Evolutionary conservation across 208 protist species (phyloP).

Genomic region (Trypanosomatidae sp.): DNA sequence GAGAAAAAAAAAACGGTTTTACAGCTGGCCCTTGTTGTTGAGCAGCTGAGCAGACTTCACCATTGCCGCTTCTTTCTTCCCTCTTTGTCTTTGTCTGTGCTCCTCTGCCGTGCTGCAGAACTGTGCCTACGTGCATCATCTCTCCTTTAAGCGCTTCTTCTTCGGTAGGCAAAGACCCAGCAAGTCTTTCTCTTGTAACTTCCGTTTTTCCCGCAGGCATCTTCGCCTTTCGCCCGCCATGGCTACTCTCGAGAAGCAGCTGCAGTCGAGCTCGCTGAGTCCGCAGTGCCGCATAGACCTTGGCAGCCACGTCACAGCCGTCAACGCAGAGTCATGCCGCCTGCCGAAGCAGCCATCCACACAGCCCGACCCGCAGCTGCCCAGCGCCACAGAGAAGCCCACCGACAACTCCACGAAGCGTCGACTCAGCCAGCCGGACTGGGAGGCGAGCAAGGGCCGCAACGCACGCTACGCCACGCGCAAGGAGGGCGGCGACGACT

Average conservation of each 20-base stretch:
- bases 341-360: constrained; percentile 65
- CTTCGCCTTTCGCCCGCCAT: no score
- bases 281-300: constrained; percentile 70
- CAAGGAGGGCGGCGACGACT: constrained; percentile 28
- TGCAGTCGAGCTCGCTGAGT: constrained; percentile 62
- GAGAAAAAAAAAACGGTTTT: no score
- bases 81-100: no score
- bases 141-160: no score
- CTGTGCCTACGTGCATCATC: no score
- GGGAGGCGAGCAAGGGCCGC: constrained; percentile 9
- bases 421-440: constrained; percentile 3
- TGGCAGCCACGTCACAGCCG: constrained; percentile 53
- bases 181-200: no score
- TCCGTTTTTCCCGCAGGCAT: no score
- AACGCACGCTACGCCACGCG: constrained; percentile 21
- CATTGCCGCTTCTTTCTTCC: no score
- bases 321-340: constrained; percentile 47
- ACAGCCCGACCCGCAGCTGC: constrained; percentile 39
- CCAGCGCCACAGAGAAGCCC: constrained; percentile 33
- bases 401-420: constrained; percentile 35
- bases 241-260: constrained; percentile 59
- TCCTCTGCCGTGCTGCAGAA: no score
- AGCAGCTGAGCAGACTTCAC: no score
- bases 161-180: no score
- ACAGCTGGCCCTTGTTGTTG: no score